These are phyloP conservation scores for Tillandsia leiboldiana DNA, from an alignment of 176 grass and related monocot species.

Conservation along the genomic window DNA sequence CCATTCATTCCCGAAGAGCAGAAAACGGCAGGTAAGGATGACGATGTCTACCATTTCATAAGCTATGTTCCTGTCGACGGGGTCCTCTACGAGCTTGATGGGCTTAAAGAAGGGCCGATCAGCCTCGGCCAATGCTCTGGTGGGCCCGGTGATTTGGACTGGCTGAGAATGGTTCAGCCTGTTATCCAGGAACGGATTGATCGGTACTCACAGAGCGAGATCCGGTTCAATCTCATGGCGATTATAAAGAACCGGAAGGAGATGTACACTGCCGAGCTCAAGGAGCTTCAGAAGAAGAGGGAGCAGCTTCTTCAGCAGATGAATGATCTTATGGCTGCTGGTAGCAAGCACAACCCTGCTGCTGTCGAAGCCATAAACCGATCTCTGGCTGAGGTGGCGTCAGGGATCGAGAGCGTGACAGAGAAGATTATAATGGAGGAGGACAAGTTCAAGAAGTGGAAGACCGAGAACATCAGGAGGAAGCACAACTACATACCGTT, in stretches of 20 bases:
- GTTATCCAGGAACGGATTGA: constrained; percentile 65
- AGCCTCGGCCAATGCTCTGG: constrained; percentile 59
- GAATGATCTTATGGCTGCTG: constrained; percentile 24
- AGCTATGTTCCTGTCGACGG: constrained; percentile 70
- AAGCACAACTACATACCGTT: constrained; percentile 96
- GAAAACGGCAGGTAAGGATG: constrained; percentile 54
- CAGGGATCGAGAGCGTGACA: constrained; percentile 65
- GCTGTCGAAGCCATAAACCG: constrained; percentile 39
- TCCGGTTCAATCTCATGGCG: constrained; percentile 84
- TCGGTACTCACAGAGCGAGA: constrained; percentile 59
- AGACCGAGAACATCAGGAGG: constrained; percentile 83
- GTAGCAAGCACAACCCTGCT: constrained; percentile 2
- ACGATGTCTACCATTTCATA: constrained; percentile 74
- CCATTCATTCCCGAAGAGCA: constrained; percentile 77
- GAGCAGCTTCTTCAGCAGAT: constrained; percentile 47
- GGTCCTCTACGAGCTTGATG: constrained; percentile 80
- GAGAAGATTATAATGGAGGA: constrained; percentile 99
- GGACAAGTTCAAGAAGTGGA: constrained; percentile 97
- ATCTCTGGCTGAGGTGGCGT: constrained; percentile 72
- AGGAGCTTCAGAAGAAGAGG: constrained; percentile 85
- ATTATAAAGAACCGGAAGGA: constrained; percentile 93
- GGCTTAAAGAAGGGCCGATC: constrained; percentile 83
- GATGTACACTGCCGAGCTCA: constrained; percentile 60
- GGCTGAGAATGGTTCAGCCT: constrained; percentile 63
- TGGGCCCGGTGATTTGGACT: constrained; percentile 54